phyloP scores from a whole-genome alignment of 1,284 basidiomycete genomes.

The Rhizoctonia solani region DNA sequence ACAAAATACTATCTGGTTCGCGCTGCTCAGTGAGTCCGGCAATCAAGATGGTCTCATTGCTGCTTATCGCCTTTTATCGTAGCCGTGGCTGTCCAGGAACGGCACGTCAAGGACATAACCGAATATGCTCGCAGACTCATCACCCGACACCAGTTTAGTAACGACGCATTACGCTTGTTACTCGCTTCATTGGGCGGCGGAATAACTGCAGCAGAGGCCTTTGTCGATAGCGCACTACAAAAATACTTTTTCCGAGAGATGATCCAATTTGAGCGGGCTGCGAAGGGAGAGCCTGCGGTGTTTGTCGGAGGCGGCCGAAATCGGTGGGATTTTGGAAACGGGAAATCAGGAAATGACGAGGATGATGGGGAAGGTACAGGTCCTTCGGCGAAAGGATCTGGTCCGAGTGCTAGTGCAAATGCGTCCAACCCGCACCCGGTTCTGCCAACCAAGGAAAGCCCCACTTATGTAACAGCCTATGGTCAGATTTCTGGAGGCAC shows the following conservation, averaged over 20 bases:
- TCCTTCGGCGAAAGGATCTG: conserved; percentile 38
- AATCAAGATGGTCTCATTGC: conserved; percentile 7
- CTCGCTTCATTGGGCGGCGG: conserved; percentile 71
- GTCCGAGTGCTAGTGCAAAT: conserved; percentile 41
- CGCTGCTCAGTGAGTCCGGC: conserved; percentile 65
- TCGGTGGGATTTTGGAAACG: conserved; percentile 32
- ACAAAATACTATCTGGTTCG: conserved; percentile 72
- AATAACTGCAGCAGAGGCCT: conserved; percentile 67
- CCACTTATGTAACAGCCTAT: conserved; percentile 78
- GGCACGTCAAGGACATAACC: conserved; percentile 61
- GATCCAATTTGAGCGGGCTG: conserved; percentile 44
- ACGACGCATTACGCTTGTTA: conserved; percentile 77
- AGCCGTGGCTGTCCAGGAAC: conserved; percentile 72
- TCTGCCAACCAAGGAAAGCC: conserved; percentile 73
- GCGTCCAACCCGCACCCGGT: conserved; percentile 39
- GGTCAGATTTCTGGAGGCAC: conserved; percentile 84
- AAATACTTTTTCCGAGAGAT: conserved; percentile 61
- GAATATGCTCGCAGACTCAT: conserved; percentile 77
- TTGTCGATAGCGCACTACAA: conserved; percentile 74
- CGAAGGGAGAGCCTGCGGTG: conserved; percentile 38
- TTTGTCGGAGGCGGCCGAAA: conserved; percentile 37
- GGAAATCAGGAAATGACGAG: conserved; percentile 39
- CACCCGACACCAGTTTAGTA: conserved; percentile 73
- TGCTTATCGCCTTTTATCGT: conserved; percentile 2
- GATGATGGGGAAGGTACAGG: conserved; percentile 35